Base-by-base conservation (phyloP, 2,329 filamentous ascomycete species). In the Talaromyces rugulosus region DNA sequence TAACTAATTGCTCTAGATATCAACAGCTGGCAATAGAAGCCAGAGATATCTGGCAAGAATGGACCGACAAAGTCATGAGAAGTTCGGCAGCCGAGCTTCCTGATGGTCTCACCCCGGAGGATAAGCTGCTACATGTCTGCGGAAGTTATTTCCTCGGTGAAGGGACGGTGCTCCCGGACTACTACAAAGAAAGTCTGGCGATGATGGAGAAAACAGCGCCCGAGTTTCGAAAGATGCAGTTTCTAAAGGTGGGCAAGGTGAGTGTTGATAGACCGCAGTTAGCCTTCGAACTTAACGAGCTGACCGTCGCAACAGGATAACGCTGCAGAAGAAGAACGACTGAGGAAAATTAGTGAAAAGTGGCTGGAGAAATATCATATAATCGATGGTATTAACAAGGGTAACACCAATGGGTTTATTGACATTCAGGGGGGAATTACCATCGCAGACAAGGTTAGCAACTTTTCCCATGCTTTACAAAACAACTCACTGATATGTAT, bases 1-100 rank as follows among this genome's bases (percentile, higher is more conserved):
- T 31, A 54, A 18, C 51, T 54, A 11, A 54, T 18, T 34, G 30
- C 30, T 12, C 9, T n/a, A 54, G 51, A 54, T 83, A 83, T 62
- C 80, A 83, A 64, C 70, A 75, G 4, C 74, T 84, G 11, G 74
- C 79, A 0, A 64, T 74, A 11, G 77, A 82, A 54, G 78, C 80
- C 0, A 72, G 79, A 11, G 57, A 66, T 2, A 66, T 67, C 0
- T 83, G 80, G 80, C 71, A 76, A 5, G 62, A 64, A 1, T 84
- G 81, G 81, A 83, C 83, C 61, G 28, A 54, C 16, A 64, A 61
- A 1, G 59, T 63, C 8, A 51, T 69, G 3, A 31, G 44, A 1
- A 68, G 65, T 3, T 63, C 56, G 1, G 5, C 51, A 34, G 69
- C 67, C n/a, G 69, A 65, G 2, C 65, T 76, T 0, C 77, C 78